Conservation (phyloP, 768 basidiomycete genomes). For the Panellus pusillus region DNA sequence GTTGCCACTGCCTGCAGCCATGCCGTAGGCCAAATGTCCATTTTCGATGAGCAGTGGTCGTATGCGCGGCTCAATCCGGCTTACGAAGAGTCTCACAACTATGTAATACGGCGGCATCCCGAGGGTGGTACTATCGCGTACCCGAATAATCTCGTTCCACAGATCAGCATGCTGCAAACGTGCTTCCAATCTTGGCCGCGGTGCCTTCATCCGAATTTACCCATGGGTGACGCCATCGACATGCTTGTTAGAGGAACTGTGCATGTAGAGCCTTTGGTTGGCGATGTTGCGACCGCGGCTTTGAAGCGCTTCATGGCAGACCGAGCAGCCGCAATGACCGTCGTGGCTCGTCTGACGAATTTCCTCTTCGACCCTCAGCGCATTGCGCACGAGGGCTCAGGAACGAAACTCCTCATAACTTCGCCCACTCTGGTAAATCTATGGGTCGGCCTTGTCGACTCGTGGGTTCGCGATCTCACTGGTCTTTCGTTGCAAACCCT, state of each 20-base stretch:
- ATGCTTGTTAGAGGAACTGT: slow-evolving; percentile 81
- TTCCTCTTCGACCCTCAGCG: slow-evolving; percentile 73
- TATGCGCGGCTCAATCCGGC: slow-evolving; percentile 55
- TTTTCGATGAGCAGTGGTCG: slow-evolving; percentile 86
- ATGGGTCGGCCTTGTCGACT: slow-evolving; percentile 73
- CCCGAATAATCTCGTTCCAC: slow-evolving; percentile 54
- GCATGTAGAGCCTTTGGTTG: slow-evolving; percentile 78
- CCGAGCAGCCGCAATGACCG: slow-evolving; percentile 48
- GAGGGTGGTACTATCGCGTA: slow-evolving; percentile 67
- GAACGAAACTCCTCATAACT: slow-evolving; percentile 64
- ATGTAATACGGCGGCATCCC: slow-evolving; percentile 64
- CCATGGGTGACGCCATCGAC: slow-evolving; percentile 65
- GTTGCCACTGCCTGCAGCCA: slow-evolving; percentile 63
- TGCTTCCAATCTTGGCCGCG: slow-evolving; percentile 87
- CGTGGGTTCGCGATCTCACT: slow-evolving; percentile 57
- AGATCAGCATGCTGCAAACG: slow-evolving; percentile 70
- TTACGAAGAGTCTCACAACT: slow-evolving; percentile 71
- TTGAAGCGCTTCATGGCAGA: slow-evolving; percentile 75
- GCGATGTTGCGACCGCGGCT: slow-evolving; percentile 65
- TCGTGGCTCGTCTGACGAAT: slow-evolving; percentile 64
- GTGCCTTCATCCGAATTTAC: slow-evolving; percentile 58
- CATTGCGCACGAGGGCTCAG: slow-evolving; percentile 63
- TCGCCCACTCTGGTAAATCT: slow-evolving; percentile 64
- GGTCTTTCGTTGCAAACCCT: slow-evolving; percentile 41
- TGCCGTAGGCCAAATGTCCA: slow-evolving; percentile 69